Conservation (phyloP, 192 early-diverging fungal species). For the Cladochytrium replicatum region DNA sequence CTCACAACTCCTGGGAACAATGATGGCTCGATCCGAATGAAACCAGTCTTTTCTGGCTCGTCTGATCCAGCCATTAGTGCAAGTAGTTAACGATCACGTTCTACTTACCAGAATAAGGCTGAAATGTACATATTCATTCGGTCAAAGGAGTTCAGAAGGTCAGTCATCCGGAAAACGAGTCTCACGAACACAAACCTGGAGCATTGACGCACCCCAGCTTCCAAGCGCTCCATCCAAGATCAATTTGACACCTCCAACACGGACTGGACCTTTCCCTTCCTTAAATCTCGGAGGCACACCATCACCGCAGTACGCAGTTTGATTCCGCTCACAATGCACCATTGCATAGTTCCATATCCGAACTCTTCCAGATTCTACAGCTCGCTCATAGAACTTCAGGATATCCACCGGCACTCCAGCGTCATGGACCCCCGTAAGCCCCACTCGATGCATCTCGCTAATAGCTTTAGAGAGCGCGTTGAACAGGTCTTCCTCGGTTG, state of each 20-base stretch:
- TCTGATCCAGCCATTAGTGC: too few species aligned
- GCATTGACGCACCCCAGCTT: conserved; percentile 42
- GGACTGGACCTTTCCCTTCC: conserved; percentile 13
- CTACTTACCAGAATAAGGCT: neutral
- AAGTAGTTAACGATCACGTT: neutral
- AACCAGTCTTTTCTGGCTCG: conserved; percentile 26
- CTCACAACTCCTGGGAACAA: too few species aligned
- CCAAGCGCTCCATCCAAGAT: conserved; percentile 51
- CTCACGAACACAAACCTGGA: conserved; percentile 12
- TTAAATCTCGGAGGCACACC: conserved; percentile 9
- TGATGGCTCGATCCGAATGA: conserved; percentile 18
- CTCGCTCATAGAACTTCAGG: conserved; percentile 11
- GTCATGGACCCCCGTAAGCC: conserved; percentile 50
- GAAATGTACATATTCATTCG: conserved; percentile 4
- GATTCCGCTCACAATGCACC: conserved; percentile 16
- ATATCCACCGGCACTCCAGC: conserved; percentile 24
- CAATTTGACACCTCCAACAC: conserved; percentile 39
- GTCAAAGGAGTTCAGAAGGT: conserved; percentile 17
- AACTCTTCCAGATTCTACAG: conserved; percentile 10
- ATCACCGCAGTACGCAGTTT: conserved; percentile 14
- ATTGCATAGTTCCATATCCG: conserved; percentile 27
- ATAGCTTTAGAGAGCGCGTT: conserved; percentile 24
- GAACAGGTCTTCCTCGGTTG: conserved; percentile 1
- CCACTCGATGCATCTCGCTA: conserved; percentile 20
- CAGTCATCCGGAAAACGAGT: too few species aligned